A percentile compares a stretch with the other conserved stretches of the same genome.
Conservation (phyloP, 768 basidiomycete species). For the Leucocoprinus leucothites region DNA sequence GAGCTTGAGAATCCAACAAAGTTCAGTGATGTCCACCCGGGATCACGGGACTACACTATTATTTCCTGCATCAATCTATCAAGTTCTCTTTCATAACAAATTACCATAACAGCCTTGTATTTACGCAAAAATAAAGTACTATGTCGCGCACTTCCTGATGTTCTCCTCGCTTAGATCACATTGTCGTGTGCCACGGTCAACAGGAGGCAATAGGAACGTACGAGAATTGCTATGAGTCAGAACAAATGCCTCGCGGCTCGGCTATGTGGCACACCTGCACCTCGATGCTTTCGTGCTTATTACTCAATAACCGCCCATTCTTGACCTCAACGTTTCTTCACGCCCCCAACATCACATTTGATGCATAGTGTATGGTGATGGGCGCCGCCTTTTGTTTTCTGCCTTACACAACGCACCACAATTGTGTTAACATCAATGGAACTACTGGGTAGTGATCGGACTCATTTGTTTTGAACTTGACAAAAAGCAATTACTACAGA, state of each 20-base stretch:
- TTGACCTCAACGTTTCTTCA: background rate
- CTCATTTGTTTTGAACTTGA: too few relatives aligned
- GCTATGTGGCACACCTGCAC: background rate
- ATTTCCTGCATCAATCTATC: background rate
- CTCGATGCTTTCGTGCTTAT: background rate
- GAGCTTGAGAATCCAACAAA: constrained; percentile 12
- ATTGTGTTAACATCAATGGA: too few relatives aligned
- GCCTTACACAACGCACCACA: too few relatives aligned
- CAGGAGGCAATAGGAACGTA: background rate
- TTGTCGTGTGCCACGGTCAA: background rate
- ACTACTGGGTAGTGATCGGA: too few relatives aligned
- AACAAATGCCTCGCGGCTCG: background rate
- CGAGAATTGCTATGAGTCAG: too few relatives aligned
- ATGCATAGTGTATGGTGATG: too few relatives aligned
- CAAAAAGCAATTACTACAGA: too few relatives aligned
- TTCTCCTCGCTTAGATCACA: background rate
- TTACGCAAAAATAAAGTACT: background rate
- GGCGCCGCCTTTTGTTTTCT: too few relatives aligned
- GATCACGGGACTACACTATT: constrained; percentile 11
- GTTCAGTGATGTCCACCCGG: constrained; percentile 8
- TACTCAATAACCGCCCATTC: background rate
- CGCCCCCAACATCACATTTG: too few relatives aligned
- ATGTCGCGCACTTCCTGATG: background rate
- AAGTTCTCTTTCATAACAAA: too few relatives aligned
- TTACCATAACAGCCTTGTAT: background rate